Evolutionary conservation across 345 rosid genomes (phyloP).

Genomic region (Hirschfeldia incana): DNA sequence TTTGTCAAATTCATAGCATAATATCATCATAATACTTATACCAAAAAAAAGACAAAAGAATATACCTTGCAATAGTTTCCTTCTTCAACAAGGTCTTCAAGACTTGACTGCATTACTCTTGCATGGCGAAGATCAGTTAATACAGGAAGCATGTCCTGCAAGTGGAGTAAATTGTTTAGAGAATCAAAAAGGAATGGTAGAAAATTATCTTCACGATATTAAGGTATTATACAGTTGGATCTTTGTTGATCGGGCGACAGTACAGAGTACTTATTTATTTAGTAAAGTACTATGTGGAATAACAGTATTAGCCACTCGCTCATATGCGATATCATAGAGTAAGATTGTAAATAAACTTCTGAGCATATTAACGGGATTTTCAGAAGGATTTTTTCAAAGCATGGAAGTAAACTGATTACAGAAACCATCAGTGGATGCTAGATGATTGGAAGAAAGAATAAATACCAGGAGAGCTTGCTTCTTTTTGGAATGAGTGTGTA

Average conservation of each 20-base stretch:
- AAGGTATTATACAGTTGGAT: background rate
- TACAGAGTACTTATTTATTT: background rate
- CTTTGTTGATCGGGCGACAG: slow-evolving; percentile 11
- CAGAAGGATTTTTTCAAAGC: background rate
- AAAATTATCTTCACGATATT: background rate
- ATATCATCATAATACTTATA: slow-evolving; percentile 12
- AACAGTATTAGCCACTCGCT: background rate
- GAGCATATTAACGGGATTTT: background rate
- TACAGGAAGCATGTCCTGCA: slow-evolving; percentile 88
- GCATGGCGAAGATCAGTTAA: slow-evolving; percentile 78
- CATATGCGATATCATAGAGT: slow-evolving; percentile 10
- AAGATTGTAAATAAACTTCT: background rate
- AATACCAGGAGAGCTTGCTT: slow-evolving; percentile 94
- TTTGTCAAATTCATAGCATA: slow-evolving; percentile 14
- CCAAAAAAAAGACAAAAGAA: background rate
- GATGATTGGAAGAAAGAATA: slow-evolving; percentile 22
- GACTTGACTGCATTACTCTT: slow-evolving; percentile 68
- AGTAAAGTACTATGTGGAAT: background rate
- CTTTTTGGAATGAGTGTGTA: slow-evolving; percentile 83
- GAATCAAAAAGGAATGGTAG: slow-evolving; percentile 12
- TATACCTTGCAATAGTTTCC: slow-evolving; percentile 90
- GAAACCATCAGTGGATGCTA: slow-evolving; percentile 6
- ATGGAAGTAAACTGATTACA: background rate
- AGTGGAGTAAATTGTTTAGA: slow-evolving; percentile 18
- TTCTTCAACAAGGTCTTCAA: slow-evolving; percentile 88